Conservation (phyloP, 306 rosid genomes). For the Quercus cerris region DNA sequence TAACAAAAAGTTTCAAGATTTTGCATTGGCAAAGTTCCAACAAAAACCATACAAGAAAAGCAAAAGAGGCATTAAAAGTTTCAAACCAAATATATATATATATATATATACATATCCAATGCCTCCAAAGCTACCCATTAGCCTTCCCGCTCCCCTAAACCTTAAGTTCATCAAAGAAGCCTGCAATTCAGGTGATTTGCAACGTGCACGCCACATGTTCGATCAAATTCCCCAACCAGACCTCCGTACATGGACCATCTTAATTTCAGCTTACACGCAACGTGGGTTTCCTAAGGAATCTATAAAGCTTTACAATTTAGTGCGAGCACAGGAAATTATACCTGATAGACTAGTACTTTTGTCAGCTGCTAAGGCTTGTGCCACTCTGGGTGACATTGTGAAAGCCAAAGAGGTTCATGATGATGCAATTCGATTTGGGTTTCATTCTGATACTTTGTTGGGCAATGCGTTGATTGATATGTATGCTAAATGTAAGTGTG, state of each 20-base stretch:
- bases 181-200: constrained; percentile 35
- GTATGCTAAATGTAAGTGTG: constrained; percentile 37
- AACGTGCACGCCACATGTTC: constrained; percentile 47
- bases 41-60: neutral
- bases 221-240: constrained; percentile 45
- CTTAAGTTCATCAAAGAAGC: constrained; percentile 26
- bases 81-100: neutral
- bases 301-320: constrained; percentile 23
- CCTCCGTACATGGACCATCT: constrained; percentile 36
- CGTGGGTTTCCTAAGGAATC: constrained; percentile 37
- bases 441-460: constrained; percentile 32
- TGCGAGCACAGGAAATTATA: constrained; percentile 21
- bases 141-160: constrained; percentile 37
- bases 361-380: constrained; percentile 46
- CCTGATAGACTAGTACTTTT: constrained; percentile 31
- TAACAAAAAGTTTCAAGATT: neutral
- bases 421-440: constrained; percentile 27
- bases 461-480: constrained; percentile 42
- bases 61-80: neutral
- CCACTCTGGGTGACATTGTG: constrained; percentile 33
- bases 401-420: constrained; percentile 36
- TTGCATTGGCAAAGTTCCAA: neutral
- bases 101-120: neutral
- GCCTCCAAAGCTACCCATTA: constrained; percentile 33
- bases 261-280: constrained; percentile 42